Percentiles rank a stretch among this genome's conserved stretches.
Evolutionary conservation across 805 yeast species (phyloP).

Genomic region (Metschnikowia hibisci): DNA sequence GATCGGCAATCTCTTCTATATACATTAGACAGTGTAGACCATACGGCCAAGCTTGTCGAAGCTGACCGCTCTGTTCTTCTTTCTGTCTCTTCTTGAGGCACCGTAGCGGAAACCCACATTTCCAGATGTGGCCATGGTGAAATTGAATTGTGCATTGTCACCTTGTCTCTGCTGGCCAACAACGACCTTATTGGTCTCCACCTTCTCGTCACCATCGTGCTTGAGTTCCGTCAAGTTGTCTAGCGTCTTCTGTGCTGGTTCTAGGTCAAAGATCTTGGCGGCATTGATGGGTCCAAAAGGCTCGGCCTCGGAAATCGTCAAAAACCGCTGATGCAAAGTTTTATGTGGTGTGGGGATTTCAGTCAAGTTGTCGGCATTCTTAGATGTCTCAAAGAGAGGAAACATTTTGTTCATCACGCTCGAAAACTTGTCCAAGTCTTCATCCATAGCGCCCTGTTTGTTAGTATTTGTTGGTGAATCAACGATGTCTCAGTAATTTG

Average conservation of each 20-base stretch:
- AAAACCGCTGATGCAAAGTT: constrained; percentile 75
- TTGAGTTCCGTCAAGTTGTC: constrained; percentile 62
- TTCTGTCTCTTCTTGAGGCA: constrained; percentile 81
- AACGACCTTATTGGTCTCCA: constrained; percentile 28
- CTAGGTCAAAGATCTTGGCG: constrained; percentile 73
- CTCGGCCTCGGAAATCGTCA: constrained; percentile 89
- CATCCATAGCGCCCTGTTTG: constrained; percentile 45
- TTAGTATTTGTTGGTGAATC: constrained; percentile 27
- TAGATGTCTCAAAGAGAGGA: constrained; percentile 54
- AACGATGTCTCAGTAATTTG: constrained; percentile 17
- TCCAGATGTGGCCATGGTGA: constrained; percentile 76
- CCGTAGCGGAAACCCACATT: constrained; percentile 90
- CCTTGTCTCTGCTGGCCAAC: constrained; percentile 61
- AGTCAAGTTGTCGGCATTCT: constrained; percentile 69
- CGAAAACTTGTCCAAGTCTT: constrained; percentile 59
- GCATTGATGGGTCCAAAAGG: constrained; percentile 97
- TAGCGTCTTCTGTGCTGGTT: constrained; percentile 82
- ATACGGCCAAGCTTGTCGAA: constrained; percentile 66
- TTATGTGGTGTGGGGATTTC: constrained; percentile 89
- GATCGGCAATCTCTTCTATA: background rate
- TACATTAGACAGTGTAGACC: constrained; percentile 26
- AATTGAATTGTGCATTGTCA: constrained; percentile 69
- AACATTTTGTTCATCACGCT: constrained; percentile 71
- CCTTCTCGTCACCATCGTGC: constrained; percentile 42
- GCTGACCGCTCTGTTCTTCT: constrained; percentile 74